Evolutionary conservation across 331 rosid species (phyloP).

Genomic region (Cucumis variabilis): DNA sequence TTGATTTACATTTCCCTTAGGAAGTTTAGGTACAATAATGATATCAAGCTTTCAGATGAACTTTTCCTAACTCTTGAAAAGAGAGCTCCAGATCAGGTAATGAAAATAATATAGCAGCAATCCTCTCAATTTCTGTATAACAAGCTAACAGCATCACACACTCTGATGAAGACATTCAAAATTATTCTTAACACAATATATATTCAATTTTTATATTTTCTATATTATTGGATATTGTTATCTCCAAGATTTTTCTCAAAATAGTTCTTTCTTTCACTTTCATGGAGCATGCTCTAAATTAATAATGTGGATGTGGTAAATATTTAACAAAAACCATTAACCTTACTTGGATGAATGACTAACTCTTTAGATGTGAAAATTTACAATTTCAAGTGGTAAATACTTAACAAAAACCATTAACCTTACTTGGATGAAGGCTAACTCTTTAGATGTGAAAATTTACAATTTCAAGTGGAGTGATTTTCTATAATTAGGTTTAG

Average conservation of each 20-base stretch:
- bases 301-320: neutral
- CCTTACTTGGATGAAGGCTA: too few species aligned
- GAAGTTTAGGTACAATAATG: slow-evolving; percentile 93
- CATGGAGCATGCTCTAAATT: too few species aligned
- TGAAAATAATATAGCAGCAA: neutral
- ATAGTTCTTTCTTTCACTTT: too few species aligned
- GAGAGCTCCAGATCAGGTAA: slow-evolving; percentile 84
- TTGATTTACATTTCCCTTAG: too few species aligned
- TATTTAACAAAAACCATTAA: neutral
- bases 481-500: slow-evolving; percentile 1
- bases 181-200: neutral
- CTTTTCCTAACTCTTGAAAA: slow-evolving; percentile 66
- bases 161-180: neutral
- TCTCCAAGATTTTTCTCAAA: too few species aligned
- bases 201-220: neutral
- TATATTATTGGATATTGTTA: too few species aligned
- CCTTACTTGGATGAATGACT: neutral
- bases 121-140: neutral
- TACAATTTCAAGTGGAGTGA: neutral
- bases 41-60: slow-evolving; percentile 86
- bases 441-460: too few species aligned
- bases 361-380: neutral
- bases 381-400: too few species aligned
- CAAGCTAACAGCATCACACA: neutral
- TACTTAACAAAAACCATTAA: too few species aligned